Conservation (phyloP, 208 protist species). For the Trypanosomatidae sp. region DNA sequence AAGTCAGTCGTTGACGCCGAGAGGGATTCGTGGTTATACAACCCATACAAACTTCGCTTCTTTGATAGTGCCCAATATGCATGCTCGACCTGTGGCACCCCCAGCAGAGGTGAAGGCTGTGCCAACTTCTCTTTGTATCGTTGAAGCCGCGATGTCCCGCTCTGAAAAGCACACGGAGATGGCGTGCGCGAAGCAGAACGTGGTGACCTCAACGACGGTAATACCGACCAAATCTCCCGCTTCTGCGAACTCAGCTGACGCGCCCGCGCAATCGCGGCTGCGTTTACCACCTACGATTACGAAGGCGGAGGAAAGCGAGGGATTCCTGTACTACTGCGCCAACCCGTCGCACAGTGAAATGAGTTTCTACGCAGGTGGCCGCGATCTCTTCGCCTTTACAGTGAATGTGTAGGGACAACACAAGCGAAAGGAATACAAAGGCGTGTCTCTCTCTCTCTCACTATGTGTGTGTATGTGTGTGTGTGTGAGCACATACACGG, state of each 20-base stretch:
- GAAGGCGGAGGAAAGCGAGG: conserved; percentile 30
- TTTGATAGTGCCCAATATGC: conserved; percentile 6
- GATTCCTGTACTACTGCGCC: conserved; percentile 79
- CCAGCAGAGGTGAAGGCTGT: not conserved
- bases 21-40: conserved; percentile 8
- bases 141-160: not conserved
- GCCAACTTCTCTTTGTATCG: not conserved
- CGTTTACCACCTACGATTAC: conserved; percentile 22
- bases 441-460: not conserved
- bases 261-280: not conserved
- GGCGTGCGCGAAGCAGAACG: not conserved
- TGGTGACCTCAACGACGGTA: not conserved
- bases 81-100: not conserved
- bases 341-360: conserved; percentile 36
- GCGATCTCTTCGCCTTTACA: not conserved
- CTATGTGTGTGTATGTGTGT: not conserved
- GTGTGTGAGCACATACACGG: not conserved
- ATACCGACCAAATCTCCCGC: not conserved
- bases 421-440: not conserved
- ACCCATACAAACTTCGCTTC: conserved; percentile 6
- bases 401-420: conserved; percentile 2
- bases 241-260: not conserved
- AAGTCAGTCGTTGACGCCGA: conserved; percentile 2
- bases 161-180: not conserved
- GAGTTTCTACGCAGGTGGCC: conserved; percentile 9